A percentile compares a stretch with the other conserved stretches of the same genome.
Conservation (phyloP, 1,284 basidiomycete genomes). For the Papiliotrema flavescens region DNA sequence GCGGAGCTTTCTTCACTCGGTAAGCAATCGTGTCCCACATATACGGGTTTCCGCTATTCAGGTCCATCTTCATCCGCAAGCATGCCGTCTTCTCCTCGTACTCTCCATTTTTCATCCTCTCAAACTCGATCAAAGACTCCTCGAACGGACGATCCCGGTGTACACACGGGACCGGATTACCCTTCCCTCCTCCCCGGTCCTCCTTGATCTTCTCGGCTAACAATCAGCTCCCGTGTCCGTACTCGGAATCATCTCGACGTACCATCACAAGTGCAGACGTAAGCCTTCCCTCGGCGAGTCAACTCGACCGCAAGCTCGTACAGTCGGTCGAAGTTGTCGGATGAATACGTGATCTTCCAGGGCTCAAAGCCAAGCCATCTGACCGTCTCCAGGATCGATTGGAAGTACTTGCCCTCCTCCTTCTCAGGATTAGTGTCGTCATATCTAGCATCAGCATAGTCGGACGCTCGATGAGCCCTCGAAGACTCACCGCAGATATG, state of each 20-base stretch:
- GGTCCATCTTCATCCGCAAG: constrained; percentile 96
- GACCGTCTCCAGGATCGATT: constrained; percentile 91
- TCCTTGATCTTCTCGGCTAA: constrained; percentile 85
- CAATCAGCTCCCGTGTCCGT: constrained; percentile 2
- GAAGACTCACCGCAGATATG: constrained; percentile 66
- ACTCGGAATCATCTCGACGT: constrained; percentile 34
- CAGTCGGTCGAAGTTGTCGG: constrained; percentile 89
- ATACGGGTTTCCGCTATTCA: constrained; percentile 90
- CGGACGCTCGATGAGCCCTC: not conserved
- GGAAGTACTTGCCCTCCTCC: constrained; percentile 93
- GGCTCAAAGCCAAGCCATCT: constrained; percentile 98
- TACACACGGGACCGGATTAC: constrained; percentile 77
- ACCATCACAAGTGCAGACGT: constrained; percentile 95
- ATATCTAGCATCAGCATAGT: constrained; percentile 52
- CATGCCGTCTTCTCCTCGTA: constrained; percentile 88
- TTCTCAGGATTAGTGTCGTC: constrained; percentile 99
- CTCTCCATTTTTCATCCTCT: constrained; percentile 86
- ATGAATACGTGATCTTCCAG: constrained; percentile 98
- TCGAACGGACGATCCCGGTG: constrained; percentile 79
- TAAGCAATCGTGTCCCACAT: constrained; percentile 99
- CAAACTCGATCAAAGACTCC: constrained; percentile 84
- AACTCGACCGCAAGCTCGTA: constrained; percentile 89
- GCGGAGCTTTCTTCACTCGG: constrained; percentile 82
- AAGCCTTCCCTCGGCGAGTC: constrained; percentile 86
- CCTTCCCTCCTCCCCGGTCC: constrained; percentile 77